Evolutionary conservation across 2,329 filamentous ascomycete species (phyloP).

Genomic region (Aspergillus pseudoviridinutans): DNA sequence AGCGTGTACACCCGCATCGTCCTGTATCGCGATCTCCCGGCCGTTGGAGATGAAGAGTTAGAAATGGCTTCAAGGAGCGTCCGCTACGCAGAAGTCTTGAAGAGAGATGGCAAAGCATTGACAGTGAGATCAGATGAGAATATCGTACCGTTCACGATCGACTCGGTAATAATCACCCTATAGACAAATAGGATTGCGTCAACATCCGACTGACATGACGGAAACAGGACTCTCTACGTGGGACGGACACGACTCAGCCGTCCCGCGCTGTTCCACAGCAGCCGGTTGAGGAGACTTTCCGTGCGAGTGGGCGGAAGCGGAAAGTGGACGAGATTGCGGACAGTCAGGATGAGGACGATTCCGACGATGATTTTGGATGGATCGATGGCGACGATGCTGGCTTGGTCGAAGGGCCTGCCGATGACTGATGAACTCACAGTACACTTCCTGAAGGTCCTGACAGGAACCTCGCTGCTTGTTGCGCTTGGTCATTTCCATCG

Average conservation of each 20-base stretch:
- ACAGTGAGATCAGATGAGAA: constrained; percentile 24
- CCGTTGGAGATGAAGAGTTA: constrained; percentile 33
- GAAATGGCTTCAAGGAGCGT: constrained; percentile 42
- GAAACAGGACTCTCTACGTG: constrained; percentile 13
- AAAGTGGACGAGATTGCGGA: constrained; percentile 43
- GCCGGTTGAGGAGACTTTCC: constrained; percentile 8
- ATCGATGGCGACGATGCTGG: constrained; percentile 17
- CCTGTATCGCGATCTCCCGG: constrained; percentile 72
- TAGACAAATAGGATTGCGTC: background rate
- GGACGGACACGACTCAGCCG: constrained; percentile 5
- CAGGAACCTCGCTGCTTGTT: background rate
- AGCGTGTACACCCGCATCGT: constrained; percentile 69
- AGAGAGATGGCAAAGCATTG: constrained; percentile 53
- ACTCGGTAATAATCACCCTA: constrained; percentile 25
- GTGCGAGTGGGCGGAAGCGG: constrained; percentile 31
- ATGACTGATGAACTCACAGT: background rate
- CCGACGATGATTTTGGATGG: constrained; percentile 30
- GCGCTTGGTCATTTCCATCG: too few relatives aligned
- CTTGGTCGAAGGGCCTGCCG: constrained; percentile 5
- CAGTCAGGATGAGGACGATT: constrained; percentile 41
- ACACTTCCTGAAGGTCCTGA: background rate
- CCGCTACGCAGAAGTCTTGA: constrained; percentile 62
- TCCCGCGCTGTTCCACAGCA: constrained; percentile 3
- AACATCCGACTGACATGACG: background rate
- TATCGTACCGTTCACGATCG: constrained; percentile 40